phyloP scores from a whole-genome alignment of 768 basidiomycete genomes.

The Baorangia bicolor region DNA sequence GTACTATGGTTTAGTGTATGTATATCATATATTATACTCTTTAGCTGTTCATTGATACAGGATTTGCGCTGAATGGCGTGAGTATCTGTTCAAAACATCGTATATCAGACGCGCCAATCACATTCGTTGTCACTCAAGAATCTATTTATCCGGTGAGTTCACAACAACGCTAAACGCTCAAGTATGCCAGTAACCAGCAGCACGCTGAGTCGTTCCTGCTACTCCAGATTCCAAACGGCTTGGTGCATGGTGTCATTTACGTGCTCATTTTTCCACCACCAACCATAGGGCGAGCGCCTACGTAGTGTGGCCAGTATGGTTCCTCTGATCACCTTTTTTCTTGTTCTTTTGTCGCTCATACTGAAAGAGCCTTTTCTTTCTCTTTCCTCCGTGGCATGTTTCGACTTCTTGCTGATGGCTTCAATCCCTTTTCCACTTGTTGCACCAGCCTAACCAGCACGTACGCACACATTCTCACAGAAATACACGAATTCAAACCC shows the following conservation, averaged over 20 bases:
- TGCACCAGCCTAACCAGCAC: neutral
- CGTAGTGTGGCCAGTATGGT: too few relatives aligned
- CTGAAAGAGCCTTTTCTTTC: too few relatives aligned
- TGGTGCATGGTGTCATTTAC: too few relatives aligned
- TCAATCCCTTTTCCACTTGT: too few relatives aligned
- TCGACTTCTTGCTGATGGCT: neutral
- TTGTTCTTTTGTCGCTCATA: too few relatives aligned
- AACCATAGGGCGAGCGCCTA: too few relatives aligned
- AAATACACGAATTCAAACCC: neutral
- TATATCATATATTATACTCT: neutral
- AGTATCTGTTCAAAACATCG: neutral
- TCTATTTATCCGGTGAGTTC: neutral
- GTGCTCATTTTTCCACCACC: too few relatives aligned
- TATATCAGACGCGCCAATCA: neutral
- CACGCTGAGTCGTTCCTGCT: neutral
- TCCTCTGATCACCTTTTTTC: too few relatives aligned
- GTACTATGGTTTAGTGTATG: conserved; percentile 13
- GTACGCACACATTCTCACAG: neutral
- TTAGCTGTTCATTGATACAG: neutral
- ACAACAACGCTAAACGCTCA: neutral
- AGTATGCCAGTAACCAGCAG: neutral
- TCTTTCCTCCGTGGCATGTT: neutral
- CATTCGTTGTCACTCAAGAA: neutral
- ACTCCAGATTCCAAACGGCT: neutral
- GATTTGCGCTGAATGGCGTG: neutral